Evolutionary conservation across 108 stramenopile genomes (phyloP).

Genomic region (Fistulifera solaris): DNA sequence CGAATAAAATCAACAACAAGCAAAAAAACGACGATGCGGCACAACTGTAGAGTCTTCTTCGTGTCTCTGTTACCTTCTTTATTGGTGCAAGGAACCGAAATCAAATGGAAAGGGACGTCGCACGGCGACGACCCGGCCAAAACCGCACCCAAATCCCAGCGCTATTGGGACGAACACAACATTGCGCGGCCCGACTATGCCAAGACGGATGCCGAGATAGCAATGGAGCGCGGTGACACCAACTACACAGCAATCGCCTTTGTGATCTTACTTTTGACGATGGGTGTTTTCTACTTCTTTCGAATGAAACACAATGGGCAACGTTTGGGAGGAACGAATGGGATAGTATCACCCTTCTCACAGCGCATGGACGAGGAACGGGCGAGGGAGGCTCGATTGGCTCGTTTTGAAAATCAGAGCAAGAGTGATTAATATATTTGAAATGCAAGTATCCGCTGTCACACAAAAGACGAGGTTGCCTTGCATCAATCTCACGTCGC

Average conservation of each 20-base stretch:
- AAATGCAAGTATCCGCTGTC: neutral
- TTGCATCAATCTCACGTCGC: no score
- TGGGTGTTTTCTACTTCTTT: neutral
- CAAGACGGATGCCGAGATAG: constrained; percentile 59
- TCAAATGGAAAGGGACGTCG: neutral
- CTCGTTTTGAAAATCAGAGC: neutral
- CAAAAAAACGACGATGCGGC: no score
- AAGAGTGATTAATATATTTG: neutral
- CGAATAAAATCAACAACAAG: no score
- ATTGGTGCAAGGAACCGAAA: neutral
- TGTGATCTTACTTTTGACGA: neutral
- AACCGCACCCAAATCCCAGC: constrained; percentile 50
- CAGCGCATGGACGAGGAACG: neutral
- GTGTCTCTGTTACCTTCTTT: no score
- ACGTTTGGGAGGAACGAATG: neutral
- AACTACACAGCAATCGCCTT: neutral
- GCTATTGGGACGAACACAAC: constrained; percentile 59
- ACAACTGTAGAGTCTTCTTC: no score
- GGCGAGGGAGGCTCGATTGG: constrained; percentile 1
- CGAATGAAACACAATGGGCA: neutral
- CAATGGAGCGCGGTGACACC: constrained; percentile 22
- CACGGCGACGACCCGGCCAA: constrained; percentile 14
- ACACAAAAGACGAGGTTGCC: no score
- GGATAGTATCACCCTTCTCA: neutral
- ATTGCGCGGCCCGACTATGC: constrained; percentile 65